Evolutionary conservation across 192 early-diverging fungal genomes (phyloP), one percentile per base, ranked within the genome.

Genomic region (Coemansia reversa): DNA sequence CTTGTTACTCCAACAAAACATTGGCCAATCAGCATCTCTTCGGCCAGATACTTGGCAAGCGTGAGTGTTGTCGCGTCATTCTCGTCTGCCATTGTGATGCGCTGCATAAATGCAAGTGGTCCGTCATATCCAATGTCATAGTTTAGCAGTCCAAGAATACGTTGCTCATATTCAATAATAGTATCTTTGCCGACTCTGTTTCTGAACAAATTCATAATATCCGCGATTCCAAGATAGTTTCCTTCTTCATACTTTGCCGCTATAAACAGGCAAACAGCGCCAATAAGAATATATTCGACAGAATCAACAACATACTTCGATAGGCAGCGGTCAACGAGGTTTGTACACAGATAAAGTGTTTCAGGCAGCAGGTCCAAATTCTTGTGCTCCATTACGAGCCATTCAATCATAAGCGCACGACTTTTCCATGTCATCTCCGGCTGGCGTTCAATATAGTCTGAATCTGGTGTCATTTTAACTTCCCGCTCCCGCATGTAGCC

Each of bases 231-330:
- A 3, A 84, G 86, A 12, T 85, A 66, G 5, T 76, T 69, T 6
- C 75, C 79, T 53, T 88, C 86, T 60, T 86, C 85, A 50, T 79
- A 88, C 57, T 88, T 88, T 39, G 83, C 63, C 0, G 86, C 85
- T n/a, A 88, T 56, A 9, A 86, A 55, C 32, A 88, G 63, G 12
- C 83, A 24, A 86, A 82, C 75, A 3, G 70, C 72, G 0, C 84
- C 86, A 2, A 85, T 83, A 1, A 88, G 58, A 59, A 86, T 83
- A 2, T 86, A 68, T 66, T 86, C 82, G 51, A 70, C 55, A 20
- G 77, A 29, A 1, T 62, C 54, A 12, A 86, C 75, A 27, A 62
- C 62, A 30, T 82, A 76, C 57, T 39, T 52, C 9, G 85, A 85
- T 35, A 86, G 65, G 62, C 86, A 85, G 18, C 86, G 84, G 66